Evolutionary conservation across 129 eudicot genomes (phyloP).

Genomic region (Scalesia atractyloides): DNA sequence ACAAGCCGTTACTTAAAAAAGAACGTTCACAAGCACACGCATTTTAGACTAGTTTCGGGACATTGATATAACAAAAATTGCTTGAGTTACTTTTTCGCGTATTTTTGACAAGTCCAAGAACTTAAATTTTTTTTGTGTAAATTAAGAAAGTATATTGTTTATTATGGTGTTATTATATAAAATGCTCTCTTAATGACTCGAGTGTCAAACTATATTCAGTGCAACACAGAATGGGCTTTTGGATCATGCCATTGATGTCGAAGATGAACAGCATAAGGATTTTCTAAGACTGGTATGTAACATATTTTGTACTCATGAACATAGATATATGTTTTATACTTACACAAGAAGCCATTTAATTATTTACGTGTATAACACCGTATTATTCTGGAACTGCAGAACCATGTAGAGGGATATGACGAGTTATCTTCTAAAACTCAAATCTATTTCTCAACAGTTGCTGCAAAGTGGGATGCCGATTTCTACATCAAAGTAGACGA

Average conservation of each 20-base stretch:
- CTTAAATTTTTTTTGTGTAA: too few relatives aligned
- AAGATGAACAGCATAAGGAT: slow-evolving; percentile 67
- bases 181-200: neutral
- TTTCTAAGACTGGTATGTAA: slow-evolving; percentile 68
- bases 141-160: too few relatives aligned
- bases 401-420: slow-evolving; percentile 90
- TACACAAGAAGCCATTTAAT: neutral
- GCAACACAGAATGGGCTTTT: slow-evolving; percentile 73
- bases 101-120: too few relatives aligned
- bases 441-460: slow-evolving; percentile 75
- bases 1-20: too few relatives aligned
- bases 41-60: too few relatives aligned
- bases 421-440: slow-evolving; percentile 86
- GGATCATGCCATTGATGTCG: slow-evolving; percentile 87
- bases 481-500: slow-evolving; percentile 89
- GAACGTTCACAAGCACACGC: too few relatives aligned
- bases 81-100: too few relatives aligned
- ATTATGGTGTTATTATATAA: neutral
- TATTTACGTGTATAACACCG: neutral
- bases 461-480: slow-evolving; percentile 83
- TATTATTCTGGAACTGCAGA: slow-evolving; percentile 39
- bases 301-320: slow-evolving; percentile 5
- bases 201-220: slow-evolving; percentile 29
- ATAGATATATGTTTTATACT: neutral
- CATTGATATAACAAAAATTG: too few relatives aligned